Conservation (phyloP, 2,329 filamentous ascomycete genomes). For the Alternaria sp. region DNA sequence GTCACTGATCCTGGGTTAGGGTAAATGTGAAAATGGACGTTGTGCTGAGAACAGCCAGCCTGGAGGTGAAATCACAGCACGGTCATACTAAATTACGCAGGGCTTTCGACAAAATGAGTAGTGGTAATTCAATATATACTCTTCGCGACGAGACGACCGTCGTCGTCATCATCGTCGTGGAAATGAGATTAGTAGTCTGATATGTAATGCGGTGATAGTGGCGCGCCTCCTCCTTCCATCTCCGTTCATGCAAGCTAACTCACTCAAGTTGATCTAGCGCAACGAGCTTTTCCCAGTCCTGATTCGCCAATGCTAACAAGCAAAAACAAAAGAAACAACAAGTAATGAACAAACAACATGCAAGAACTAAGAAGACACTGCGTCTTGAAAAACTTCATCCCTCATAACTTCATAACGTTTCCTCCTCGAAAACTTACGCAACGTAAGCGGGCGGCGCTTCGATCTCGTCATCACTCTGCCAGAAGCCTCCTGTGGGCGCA, state of each 20-base stretch:
- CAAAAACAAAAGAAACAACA: constrained; percentile 8
- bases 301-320: constrained; percentile 20
- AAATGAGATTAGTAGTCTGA: constrained; percentile 8
- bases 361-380: constrained; percentile 4
- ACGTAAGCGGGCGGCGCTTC: constrained; percentile 50
- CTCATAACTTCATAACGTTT: constrained; percentile 19
- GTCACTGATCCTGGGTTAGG: too few species aligned
- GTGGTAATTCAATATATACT: constrained; percentile 1
- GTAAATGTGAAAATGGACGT: too few species aligned
- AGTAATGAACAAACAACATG: constrained; percentile 7
- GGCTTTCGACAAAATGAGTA: not conserved
- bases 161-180: not conserved
- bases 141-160: not conserved
- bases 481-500: constrained; percentile 29
- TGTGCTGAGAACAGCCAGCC: too few species aligned
- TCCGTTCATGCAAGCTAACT: not conserved
- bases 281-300: constrained; percentile 17
- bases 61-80: not conserved
- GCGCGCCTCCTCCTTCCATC: not conserved
- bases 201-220: not conserved
- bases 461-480: constrained; percentile 38
- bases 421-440: constrained; percentile 26
- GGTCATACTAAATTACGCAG: not conserved
- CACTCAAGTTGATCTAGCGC: constrained; percentile 13
- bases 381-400: constrained; percentile 21